These are phyloP conservation scores for Colletotrichum sp. DNA, from an alignment of 2,329 filamentous ascomycete genomes.

Conservation along the genomic window DNA sequence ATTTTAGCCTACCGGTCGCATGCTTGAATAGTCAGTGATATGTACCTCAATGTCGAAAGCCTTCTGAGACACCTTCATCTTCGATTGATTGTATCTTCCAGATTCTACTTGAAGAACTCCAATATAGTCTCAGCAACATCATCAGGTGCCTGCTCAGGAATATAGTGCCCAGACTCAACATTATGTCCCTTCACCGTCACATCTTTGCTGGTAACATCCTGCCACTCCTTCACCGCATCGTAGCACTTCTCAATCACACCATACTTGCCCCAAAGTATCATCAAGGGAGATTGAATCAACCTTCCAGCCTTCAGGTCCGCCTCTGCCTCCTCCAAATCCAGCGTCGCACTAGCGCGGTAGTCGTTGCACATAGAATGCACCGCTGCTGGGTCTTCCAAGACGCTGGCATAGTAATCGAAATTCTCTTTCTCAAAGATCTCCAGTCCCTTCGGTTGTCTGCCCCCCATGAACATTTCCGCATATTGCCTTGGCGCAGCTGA, in stretches of 20 bases:
- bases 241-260: conserved; percentile 55
- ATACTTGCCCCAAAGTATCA: conserved; percentile 54
- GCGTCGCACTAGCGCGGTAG: conserved; percentile 55
- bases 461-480: conserved; percentile 47
- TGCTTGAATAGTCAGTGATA: not conserved
- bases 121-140: conserved; percentile 45
- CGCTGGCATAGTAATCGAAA: conserved; percentile 45
- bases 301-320: conserved; percentile 46
- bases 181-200: conserved; percentile 42
- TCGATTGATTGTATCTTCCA: not conserved
- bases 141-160: conserved; percentile 56
- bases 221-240: conserved; percentile 56
- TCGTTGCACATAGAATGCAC: conserved; percentile 60
- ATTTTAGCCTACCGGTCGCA: not conserved
- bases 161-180: conserved; percentile 53
- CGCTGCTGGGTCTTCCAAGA: conserved; percentile 42
- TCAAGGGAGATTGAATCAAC: conserved; percentile 49
- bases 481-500: conserved; percentile 40
- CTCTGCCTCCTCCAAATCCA: conserved; percentile 57
- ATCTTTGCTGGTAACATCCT: conserved; percentile 41
- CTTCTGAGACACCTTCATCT: not conserved
- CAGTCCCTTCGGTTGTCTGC: conserved; percentile 37
- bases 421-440: conserved; percentile 36
- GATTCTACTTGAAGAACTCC: conserved; percentile 38
- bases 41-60: not conserved